Evolutionary conservation across 2,329 filamentous ascomycete genomes (phyloP), one percentile per base, ranked within the genome.

Genomic region (Neonectria sp.): DNA sequence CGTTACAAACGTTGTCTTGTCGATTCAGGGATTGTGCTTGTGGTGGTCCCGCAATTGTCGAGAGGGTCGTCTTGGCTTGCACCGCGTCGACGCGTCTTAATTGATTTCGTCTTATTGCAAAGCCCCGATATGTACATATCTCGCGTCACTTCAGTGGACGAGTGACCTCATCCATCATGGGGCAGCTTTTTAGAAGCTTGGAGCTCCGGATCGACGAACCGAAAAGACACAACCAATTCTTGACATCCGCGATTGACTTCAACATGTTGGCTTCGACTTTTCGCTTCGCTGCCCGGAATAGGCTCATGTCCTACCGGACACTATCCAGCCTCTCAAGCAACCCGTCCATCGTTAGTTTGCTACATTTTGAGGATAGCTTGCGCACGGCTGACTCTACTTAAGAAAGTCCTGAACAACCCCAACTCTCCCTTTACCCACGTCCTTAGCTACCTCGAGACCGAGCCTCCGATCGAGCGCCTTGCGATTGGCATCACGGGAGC

Each of bases 371-470:
- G 37, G 46, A 52, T 8, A 35, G 31, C 31, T 37, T 51, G 31
- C 25, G 11, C 46, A 33, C 43, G 65, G 60, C 68, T 74, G 51
- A 77, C 70, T 49, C 46, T 29, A 45, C 63, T 31, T 6, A 61
- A 92, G 90, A 90, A 90, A 85, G 85, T 88, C 61, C 88, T 90
- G 72, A 84, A 85, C 29, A 81, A 86, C 67, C 81, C 84, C 2
- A 73, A 82, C 8, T 76, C 82, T 2, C 81, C 84, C 1, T 81
- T 82, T 45, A 80, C 81, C 2, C 84, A 90, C 75, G 80, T 90
- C 35, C 85, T 93, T 33, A 88, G 88, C 48, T 88, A 89, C 69
- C 88, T 92, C 65, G 84, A 88, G 43, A 87, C 85, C 45, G 79
- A 83, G 15, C 89, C 90, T 2, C 90, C 90, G 0, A 86, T 82